Evolutionary conservation across 192 early-diverging fungal genomes (phyloP).

Genomic region (Coemansia sp.): DNA sequence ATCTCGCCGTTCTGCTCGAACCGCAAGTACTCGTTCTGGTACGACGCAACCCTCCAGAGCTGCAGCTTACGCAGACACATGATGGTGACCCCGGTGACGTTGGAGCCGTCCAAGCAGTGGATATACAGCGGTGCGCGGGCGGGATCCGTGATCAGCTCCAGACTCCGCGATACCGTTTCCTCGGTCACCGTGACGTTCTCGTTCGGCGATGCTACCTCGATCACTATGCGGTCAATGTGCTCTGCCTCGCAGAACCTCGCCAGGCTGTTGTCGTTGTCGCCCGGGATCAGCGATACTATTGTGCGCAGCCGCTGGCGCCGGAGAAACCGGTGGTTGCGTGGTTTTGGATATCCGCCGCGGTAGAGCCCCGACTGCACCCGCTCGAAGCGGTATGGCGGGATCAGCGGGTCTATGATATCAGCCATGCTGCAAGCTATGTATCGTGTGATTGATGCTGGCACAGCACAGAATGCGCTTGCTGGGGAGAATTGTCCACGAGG

Average conservation of each 20-base stretch:
- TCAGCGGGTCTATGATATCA: slow-evolving; percentile 49
- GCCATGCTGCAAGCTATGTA: slow-evolving; percentile 12
- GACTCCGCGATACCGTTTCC: slow-evolving; percentile 64
- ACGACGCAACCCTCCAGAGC: slow-evolving; percentile 77
- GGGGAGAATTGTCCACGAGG: no score
- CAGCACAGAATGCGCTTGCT: no score
- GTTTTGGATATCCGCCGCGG: slow-evolving; percentile 87
- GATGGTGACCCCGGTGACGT: slow-evolving; percentile 80
- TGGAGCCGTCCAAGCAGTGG: slow-evolving; percentile 88
- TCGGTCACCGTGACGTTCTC: slow-evolving; percentile 84
- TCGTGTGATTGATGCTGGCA: no score
- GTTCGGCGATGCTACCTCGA: slow-evolving; percentile 81
- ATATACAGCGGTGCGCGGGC: slow-evolving; percentile 75
- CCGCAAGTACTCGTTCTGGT: slow-evolving; percentile 72
- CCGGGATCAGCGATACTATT: slow-evolving; percentile 83
- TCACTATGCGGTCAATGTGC: slow-evolving; percentile 65
- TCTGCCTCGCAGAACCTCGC: slow-evolving; percentile 64
- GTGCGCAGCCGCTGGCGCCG: slow-evolving; percentile 66
- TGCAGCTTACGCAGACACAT: slow-evolving; percentile 89
- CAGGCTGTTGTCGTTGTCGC: slow-evolving; percentile 62
- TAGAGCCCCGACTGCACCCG: slow-evolving; percentile 81
- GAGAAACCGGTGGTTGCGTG: slow-evolving; percentile 82
- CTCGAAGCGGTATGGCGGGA: slow-evolving; percentile 79
- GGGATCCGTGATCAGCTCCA: slow-evolving; percentile 77
- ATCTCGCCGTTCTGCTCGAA: slow-evolving; percentile 59